phyloP scores from a whole-genome alignment of 805 yeast genomes.

The Kodamaea kakaduensis region DNA sequence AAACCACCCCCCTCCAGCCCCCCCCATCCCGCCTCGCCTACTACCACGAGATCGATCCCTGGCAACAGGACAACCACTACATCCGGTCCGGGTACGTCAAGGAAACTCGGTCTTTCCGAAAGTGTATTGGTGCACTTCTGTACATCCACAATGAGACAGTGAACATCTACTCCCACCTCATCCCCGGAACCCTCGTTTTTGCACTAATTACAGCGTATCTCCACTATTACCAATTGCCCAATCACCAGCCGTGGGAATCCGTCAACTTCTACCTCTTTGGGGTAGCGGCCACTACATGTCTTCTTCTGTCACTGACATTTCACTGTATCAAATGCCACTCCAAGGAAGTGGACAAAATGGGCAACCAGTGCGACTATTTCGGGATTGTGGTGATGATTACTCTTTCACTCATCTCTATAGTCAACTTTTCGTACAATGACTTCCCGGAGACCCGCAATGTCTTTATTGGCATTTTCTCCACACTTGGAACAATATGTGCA shows the following conservation, averaged over 20 bases:
- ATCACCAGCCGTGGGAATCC: constrained; percentile 39
- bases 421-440: constrained; percentile 45
- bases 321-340: constrained; percentile 71
- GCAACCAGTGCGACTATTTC: constrained; percentile 70
- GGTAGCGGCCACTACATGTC: constrained; percentile 54
- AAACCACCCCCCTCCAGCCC: too few relatives aligned
- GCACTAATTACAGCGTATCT: constrained; percentile 21
- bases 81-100: constrained; percentile 63
- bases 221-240: constrained; percentile 24
- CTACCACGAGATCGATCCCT: constrained; percentile 59
- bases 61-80: constrained; percentile 74
- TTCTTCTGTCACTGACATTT: constrained; percentile 61
- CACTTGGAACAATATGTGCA: constrained; percentile 60
- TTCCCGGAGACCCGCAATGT: constrained; percentile 26
- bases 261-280: constrained; percentile 50
- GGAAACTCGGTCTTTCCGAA: constrained; percentile 45
- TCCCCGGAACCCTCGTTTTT: constrained; percentile 40
- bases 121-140: constrained; percentile 46
- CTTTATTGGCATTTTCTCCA: constrained; percentile 46
- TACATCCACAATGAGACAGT: constrained; percentile 69
- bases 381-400: constrained; percentile 70
- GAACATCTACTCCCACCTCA: constrained; percentile 64
- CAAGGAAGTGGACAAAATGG: constrained; percentile 45
- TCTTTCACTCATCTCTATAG: constrained; percentile 50
- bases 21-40: constrained; percentile 11